A percentile compares a stretch with the other conserved stretches of the same genome.
Conservation (phyloP, 306 rosid species). For the Vigna reflexopilosa region DNA sequence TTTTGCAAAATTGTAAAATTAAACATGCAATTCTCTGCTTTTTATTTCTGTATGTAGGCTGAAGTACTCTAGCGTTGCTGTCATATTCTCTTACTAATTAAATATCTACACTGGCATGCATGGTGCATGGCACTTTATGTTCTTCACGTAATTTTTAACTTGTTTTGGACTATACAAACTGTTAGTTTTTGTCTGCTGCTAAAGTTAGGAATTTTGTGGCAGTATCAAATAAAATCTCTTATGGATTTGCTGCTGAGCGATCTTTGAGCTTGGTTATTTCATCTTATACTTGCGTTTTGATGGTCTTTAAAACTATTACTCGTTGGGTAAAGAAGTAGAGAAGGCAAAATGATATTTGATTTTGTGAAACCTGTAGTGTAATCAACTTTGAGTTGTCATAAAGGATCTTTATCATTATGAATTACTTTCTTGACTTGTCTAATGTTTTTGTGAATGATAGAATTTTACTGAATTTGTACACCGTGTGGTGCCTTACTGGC, state of each 20-base stretch:
- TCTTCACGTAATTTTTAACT: slow-evolving; percentile 16
- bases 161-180: slow-evolving; percentile 8
- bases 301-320: background rate
- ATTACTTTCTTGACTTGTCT: background rate
- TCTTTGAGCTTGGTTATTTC: slow-evolving; percentile 20
- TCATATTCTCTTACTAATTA: slow-evolving; percentile 3
- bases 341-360: background rate
- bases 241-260: slow-evolving; percentile 2
- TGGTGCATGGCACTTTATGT: background rate
- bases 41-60: slow-evolving; percentile 21
- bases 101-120: background rate
- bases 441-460: slow-evolving; percentile 9
- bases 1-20: slow-evolving; percentile 5
- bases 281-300: slow-evolving; percentile 22
- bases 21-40: background rate
- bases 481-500: background rate
- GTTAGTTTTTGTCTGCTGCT: background rate
- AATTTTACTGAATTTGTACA: background rate
- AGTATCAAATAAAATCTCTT: slow-evolving; percentile 1
- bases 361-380: slow-evolving; percentile 10
- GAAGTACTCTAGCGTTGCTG: background rate
- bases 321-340: background rate
- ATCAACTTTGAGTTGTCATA: background rate
- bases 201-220: slow-evolving; percentile 23
- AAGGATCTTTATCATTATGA: background rate